Base-by-base conservation (phyloP, 2,329 filamentous ascomycete species). In the Zasmidium cellare region DNA sequence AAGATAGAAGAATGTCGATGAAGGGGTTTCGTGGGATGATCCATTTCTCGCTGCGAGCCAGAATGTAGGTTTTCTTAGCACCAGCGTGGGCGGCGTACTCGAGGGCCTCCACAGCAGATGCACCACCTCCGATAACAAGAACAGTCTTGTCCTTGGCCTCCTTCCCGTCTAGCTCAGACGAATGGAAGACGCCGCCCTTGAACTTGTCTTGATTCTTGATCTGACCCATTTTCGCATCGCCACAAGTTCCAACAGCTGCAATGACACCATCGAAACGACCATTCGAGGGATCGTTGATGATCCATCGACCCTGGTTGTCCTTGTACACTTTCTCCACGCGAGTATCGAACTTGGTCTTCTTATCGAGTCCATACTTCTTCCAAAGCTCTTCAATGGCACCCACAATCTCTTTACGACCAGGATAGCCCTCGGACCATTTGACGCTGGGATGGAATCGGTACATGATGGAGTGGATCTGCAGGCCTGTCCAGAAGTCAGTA, bases 381-480 rank as follows among this genome's bases (percentile, higher is more conserved):
- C 90, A 96, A 0, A 96, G 76, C 59, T 86, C 75, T 18, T 80
- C 81, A 11, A 94, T 86, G 69, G 92, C 87, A 22, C 81, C 80
- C 46, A 92, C 79, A 59, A 96, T 94, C 72, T 92, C 85, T 62
- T 87, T 77, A 51, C 89, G 86, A 60, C 87, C 82, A 0, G 91
- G 91, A 68, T 96, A 96, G n/a, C 89, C 89, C 25, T 80, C 78
- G 31, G 83, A 78, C 86, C 89, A 96, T 60, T 83, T 80, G 1
- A 96, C 84, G 0, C 88, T 89, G 0, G 91, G 91, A 65, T 93
- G 89, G 71, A 96, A 96, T 20, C 91, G 84, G 73, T 93, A 96
- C 90, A 94, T 94, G 57, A 92, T 73, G 19, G 87, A 90, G 72
- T 96, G 90, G 20, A 96, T 92, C 69, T 94, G 90, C 0, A 96